A percentile compares a stretch with the other conserved stretches of the same genome.
Evolutionary conservation across 2,329 filamentous ascomycete genomes (phyloP).

Genomic region (Blastomyces percursus): DNA sequence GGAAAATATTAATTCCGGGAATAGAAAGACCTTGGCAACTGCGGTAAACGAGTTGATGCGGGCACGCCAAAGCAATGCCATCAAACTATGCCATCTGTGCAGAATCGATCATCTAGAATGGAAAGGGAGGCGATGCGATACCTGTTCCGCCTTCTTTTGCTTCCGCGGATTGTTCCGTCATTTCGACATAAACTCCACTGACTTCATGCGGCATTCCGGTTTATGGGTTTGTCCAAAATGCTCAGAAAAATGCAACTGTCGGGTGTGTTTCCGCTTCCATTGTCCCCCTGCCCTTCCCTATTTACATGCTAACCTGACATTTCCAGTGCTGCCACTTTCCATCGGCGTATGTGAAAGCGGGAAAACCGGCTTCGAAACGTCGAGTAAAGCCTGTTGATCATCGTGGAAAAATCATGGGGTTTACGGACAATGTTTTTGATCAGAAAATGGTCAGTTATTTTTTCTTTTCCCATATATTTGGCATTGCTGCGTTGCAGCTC

Average conservation of each 20-base stretch:
- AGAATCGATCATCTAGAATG: constrained; percentile 26
- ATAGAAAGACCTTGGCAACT: constrained; percentile 20
- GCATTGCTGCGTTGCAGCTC: background rate
- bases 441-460: constrained; percentile 22
- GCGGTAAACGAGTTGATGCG: constrained; percentile 23
- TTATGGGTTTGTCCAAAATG: constrained; percentile 28
- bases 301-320: background rate
- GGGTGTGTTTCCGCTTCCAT: constrained; percentile 11
- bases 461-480: background rate
- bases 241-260: constrained; percentile 25
- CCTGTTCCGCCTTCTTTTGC: constrained; percentile 28
- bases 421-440: constrained; percentile 30
- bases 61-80: constrained; percentile 16
- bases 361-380: constrained; percentile 24
- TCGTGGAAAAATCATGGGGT: constrained; percentile 25
- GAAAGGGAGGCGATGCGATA: constrained; percentile 25
- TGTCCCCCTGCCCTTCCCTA: background rate
- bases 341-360: constrained; percentile 24
- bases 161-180: constrained; percentile 28
- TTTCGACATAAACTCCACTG: constrained; percentile 25
- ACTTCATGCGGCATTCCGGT: constrained; percentile 22
- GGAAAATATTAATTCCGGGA: constrained; percentile 6
- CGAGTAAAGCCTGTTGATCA: constrained; percentile 25
- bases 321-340: constrained; percentile 25
- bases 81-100: constrained; percentile 27